These are phyloP conservation scores for Rhynchospora pubera DNA, from an alignment of 176 grass and related monocot species.

Conservation along the genomic window DNA sequence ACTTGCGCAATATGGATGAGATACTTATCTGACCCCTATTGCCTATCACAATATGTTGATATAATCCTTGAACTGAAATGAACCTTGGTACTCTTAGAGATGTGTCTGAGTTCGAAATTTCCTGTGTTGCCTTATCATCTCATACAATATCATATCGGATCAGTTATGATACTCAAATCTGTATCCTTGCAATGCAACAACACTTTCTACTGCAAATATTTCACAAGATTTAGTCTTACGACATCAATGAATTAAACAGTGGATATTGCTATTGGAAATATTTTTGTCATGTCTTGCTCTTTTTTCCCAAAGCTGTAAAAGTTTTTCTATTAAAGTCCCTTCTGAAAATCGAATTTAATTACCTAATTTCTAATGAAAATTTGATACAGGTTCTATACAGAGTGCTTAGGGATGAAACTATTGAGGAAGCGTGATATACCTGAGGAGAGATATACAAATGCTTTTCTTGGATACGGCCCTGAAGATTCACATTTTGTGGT, in stretches of 20 bases:
- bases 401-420: conserved; percentile 90
- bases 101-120: neutral
- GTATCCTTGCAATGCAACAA: neutral
- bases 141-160: neutral
- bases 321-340: neutral
- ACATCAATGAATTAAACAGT: neutral
- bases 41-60: neutral
- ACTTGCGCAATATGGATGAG: neutral
- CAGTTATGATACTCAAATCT: neutral
- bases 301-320: neutral
- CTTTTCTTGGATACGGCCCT: conserved; percentile 89
- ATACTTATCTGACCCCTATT: neutral
- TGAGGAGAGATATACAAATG: conserved; percentile 94
- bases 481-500: conserved; percentile 90
- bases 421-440: conserved; percentile 77
- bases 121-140: no score
- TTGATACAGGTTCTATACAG: conserved; percentile 73
- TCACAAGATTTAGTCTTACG: neutral
- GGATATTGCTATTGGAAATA: neutral
- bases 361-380: neutral
- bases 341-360: neutral
- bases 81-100: neutral
- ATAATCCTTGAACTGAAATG: neutral
- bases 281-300: neutral
- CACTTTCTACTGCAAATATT: neutral